phyloP scores from a whole-genome alignment of 306 rosid species.

The Fragaria iinumae region DNA sequence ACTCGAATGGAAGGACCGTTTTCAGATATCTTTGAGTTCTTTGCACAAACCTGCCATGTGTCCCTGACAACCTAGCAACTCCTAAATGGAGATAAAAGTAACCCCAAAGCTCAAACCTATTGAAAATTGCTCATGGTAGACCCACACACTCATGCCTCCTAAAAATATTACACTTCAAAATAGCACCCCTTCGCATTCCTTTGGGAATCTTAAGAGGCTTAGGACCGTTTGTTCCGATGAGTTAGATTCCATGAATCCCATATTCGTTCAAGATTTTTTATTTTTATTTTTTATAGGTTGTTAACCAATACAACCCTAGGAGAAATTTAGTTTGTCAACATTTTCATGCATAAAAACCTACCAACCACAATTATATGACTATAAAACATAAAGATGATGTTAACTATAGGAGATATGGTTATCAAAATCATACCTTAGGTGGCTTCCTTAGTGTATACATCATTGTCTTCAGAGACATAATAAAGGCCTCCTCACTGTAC shows the following conservation, averaged over 20 bases:
- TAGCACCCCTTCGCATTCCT: neutral
- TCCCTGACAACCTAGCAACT: neutral
- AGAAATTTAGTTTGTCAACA: neutral
- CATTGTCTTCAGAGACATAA: conserved; percentile 71
- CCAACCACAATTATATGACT: neutral
- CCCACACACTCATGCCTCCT: neutral
- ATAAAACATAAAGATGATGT: neutral
- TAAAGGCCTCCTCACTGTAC: conserved; percentile 57
- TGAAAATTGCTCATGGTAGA: neutral
- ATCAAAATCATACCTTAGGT: conserved; percentile 50
- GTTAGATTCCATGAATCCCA: neutral
- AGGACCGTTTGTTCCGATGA: neutral
- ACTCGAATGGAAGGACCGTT: too few relatives aligned
- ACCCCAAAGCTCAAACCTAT: neutral
- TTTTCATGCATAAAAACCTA: neutral
- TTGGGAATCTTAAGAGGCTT: too few relatives aligned
- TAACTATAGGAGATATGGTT: conserved; percentile 9
- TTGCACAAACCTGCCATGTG: too few relatives aligned
- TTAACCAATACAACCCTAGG: too few relatives aligned
- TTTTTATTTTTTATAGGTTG: too few relatives aligned
- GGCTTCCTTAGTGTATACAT: conserved; percentile 64
- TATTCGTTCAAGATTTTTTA: neutral
- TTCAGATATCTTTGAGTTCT: neutral
- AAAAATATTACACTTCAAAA: neutral
- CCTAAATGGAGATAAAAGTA: neutral